Percentiles rank a stretch among this genome's conserved stretches.
phyloP scores from a whole-genome alignment of 192 early-diverging fungal species.

The Podila horticola region DNA sequence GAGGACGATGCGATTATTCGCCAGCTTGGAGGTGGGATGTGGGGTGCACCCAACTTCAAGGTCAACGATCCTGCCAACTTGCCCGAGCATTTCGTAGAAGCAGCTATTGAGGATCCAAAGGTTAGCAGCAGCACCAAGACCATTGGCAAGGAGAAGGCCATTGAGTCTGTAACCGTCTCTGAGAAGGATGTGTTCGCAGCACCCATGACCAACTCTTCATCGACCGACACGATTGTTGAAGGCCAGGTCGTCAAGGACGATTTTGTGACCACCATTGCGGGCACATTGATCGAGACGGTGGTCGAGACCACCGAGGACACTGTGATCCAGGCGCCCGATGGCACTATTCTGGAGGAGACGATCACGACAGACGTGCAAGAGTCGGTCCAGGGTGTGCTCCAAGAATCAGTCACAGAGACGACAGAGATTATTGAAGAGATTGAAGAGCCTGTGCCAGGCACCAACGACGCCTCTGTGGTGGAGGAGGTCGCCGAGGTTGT shows the following conservation, averaged over 20 bases:
- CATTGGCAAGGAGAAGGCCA: neutral
- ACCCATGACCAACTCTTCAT: neutral
- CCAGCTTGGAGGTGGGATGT: slow-evolving; percentile 24
- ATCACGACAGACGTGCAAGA: slow-evolving; percentile 20
- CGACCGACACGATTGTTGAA: neutral
- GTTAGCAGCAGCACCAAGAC: neutral
- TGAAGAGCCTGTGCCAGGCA: neutral
- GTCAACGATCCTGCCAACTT: slow-evolving; percentile 22
- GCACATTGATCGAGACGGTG: slow-evolving; percentile 18
- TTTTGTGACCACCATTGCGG: neutral
- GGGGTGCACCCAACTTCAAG: slow-evolving; percentile 41
- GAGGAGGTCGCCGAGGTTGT: neutral
- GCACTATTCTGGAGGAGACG: slow-evolving; percentile 24
- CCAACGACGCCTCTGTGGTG: neutral
- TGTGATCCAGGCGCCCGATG: slow-evolving; percentile 13
- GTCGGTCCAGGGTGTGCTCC: slow-evolving; percentile 9
- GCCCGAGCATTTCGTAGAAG: slow-evolving; percentile 24
- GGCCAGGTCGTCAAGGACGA: slow-evolving; percentile 15
- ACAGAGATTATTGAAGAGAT: slow-evolving; percentile 26
- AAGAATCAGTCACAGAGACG: slow-evolving; percentile 17
- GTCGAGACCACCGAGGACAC: slow-evolving; percentile 26
- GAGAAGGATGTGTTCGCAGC: neutral
- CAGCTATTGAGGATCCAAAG: neutral
- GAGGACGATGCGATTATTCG: slow-evolving; percentile 41
- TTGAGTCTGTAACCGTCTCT: neutral